Evolutionary conservation across 805 yeast species (phyloP).

Genomic region (Candida saitoana): DNA sequence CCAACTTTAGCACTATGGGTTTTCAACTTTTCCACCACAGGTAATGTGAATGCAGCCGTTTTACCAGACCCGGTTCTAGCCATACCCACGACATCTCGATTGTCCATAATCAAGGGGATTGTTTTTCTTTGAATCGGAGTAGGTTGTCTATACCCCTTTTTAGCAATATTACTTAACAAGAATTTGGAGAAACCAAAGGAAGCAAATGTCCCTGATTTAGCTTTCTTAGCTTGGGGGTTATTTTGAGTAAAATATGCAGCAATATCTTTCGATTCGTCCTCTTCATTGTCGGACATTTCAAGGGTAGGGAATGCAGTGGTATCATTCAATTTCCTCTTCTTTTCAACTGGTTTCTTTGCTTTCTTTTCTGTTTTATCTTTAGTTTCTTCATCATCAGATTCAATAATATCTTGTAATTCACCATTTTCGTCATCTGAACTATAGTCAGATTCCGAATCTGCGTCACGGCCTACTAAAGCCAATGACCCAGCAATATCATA

Average conservation of each 20-base stretch:
- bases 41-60: constrained; percentile 93
- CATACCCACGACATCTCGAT: constrained; percentile 97
- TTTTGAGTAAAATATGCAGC: constrained; percentile 37
- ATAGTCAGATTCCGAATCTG: constrained; percentile 21
- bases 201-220: constrained; percentile 78
- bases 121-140: constrained; percentile 98
- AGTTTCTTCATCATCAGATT: constrained; percentile 45
- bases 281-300: constrained; percentile 53
- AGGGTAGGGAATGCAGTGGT: constrained; percentile 41
- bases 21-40: constrained; percentile 81
- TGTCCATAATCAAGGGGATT: constrained; percentile 82
- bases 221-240: constrained; percentile 49
- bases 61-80: constrained; percentile 99
- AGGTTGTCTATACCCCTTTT: constrained; percentile 90
- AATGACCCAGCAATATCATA: constrained; percentile 62
- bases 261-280: constrained; percentile 23
- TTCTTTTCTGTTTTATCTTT: constrained; percentile 27
- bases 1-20: constrained; percentile 85
- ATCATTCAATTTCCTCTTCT: constrained; percentile 11
- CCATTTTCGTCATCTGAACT: constrained; percentile 21
- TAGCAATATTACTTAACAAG: constrained; percentile 62
- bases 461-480: constrained; percentile 42
- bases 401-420: constrained; percentile 48
- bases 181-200: constrained; percentile 83
- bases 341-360: constrained; percentile 5